These are phyloP conservation scores for Hyaloperonospora brassicae DNA, from an alignment of 352 stramenopile species.

Conservation along the genomic window DNA sequence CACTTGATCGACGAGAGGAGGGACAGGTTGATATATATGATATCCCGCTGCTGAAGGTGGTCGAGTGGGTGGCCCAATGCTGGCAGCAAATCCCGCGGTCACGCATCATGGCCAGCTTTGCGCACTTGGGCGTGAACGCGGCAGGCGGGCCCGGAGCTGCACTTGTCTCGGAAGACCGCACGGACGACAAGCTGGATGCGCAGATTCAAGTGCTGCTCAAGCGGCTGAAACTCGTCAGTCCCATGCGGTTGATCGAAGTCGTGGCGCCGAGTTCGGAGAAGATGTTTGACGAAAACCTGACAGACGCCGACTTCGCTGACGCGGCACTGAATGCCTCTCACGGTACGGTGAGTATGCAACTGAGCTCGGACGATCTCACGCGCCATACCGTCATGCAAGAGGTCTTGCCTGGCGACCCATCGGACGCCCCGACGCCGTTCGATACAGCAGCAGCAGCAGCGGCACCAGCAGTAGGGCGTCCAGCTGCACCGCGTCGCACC, in stretches of 20 bases:
- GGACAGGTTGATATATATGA: conserved; percentile 32
- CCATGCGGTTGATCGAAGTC: conserved; percentile 47
- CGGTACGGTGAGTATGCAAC: conserved; percentile 26
- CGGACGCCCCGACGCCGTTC: conserved; percentile 8
- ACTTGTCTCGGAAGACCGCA: conserved; percentile 24
- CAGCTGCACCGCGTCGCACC: conserved; percentile 8
- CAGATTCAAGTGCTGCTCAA: conserved; percentile 48
- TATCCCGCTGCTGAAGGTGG: conserved; percentile 38
- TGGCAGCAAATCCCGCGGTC: conserved; percentile 51
- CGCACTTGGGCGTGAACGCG: conserved; percentile 27
- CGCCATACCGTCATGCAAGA: conserved; percentile 8
- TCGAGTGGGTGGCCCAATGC: conserved; percentile 45
- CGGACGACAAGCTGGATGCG: conserved; percentile 43
- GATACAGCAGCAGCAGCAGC: conserved; percentile 3
- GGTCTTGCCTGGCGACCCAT: conserved; percentile 6
- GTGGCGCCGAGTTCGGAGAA: conserved; percentile 35
- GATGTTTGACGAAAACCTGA: conserved; percentile 49
- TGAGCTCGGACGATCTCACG: conserved; percentile 21
- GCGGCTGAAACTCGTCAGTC: conserved; percentile 38
- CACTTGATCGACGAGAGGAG: conserved; percentile 38
- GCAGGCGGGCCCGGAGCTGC: conserved; percentile 12
- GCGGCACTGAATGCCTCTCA: conserved; percentile 41
- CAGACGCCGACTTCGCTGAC: conserved; percentile 62
- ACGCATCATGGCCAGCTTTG: conserved; percentile 46
- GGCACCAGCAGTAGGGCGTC: conserved; percentile 1